These are phyloP conservation scores for Prunus padus DNA, from an alignment of 306 rosid species.

Conservation along the genomic window DNA sequence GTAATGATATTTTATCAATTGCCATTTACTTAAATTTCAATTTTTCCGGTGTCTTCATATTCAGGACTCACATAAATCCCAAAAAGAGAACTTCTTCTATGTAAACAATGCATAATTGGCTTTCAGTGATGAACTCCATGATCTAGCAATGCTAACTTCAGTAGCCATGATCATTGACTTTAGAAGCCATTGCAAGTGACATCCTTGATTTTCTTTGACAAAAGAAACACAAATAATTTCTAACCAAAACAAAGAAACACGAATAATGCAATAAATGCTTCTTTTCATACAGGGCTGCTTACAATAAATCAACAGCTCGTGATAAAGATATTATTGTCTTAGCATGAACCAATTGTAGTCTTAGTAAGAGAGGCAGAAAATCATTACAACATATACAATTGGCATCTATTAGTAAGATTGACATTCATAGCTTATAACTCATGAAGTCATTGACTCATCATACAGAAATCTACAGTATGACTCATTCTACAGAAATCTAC, in stretches of 20 bases:
- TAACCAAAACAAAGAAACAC: not conserved
- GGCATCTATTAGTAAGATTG: not conserved
- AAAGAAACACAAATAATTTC: not conserved
- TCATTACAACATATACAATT: not conserved
- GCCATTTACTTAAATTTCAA: not conserved
- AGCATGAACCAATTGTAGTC: not conserved
- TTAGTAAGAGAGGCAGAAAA: not conserved
- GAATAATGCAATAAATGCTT: not conserved
- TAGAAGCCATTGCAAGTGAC: not conserved
- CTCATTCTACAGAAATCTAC: not conserved
- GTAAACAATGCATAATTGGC: not conserved
- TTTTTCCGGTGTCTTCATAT: not conserved
- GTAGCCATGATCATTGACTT: not conserved
- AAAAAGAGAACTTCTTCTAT: not conserved
- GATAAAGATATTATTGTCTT: not conserved
- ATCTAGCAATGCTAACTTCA: not conserved
- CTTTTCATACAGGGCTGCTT: not conserved
- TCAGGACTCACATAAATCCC: not conserved
- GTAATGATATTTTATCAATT: not conserved
- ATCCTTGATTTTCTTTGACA: not conserved
- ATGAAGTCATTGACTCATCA: not conserved
- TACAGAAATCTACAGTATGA: too few species aligned
- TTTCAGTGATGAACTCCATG: not conserved
- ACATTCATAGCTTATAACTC: not conserved
- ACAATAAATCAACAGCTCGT: not conserved